These are phyloP conservation scores for Fagopyrum tataricum DNA, from an alignment of 148 eudicot species.

Conservation along the genomic window DNA sequence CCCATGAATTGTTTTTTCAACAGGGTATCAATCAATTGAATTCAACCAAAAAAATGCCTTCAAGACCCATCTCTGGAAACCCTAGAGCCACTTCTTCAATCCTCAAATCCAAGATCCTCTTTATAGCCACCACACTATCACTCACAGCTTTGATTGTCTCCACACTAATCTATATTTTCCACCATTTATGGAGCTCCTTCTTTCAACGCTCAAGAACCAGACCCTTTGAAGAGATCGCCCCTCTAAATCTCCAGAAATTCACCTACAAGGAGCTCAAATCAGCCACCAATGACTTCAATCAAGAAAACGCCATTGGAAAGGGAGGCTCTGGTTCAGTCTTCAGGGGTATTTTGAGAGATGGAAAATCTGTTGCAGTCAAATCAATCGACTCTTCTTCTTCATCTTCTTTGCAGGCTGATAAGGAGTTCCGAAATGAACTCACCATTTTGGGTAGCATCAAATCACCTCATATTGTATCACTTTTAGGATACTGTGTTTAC, in stretches of 20 bases:
- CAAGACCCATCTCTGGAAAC: conserved; percentile 44
- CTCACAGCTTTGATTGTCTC: conserved; percentile 42
- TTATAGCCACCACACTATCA: conserved; percentile 40
- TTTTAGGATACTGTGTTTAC: conserved; percentile 73
- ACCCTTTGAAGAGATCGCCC: conserved; percentile 58
- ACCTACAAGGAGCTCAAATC: conserved; percentile 70
- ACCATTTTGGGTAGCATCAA: conserved; percentile 47
- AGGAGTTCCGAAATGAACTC: conserved; percentile 84
- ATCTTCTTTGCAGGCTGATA: conserved; percentile 47
- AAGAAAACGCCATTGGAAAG: conserved; percentile 63
- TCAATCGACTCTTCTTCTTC: conserved; percentile 37
- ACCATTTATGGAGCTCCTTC: conserved; percentile 59
- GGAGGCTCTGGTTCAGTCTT: conserved; percentile 88
- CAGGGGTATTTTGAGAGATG: conserved; percentile 67
- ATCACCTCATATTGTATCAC: conserved; percentile 53
- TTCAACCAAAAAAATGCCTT: conserved; percentile 55
- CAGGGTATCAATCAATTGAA: not conserved
- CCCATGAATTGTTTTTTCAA: not conserved
- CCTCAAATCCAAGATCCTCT: conserved; percentile 32
- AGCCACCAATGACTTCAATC: conserved; percentile 60
- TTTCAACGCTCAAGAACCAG: conserved; percentile 59
- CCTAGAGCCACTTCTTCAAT: conserved; percentile 23
- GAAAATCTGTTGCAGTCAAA: conserved; percentile 81
- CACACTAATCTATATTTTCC: conserved; percentile 47
- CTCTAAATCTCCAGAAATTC: conserved; percentile 48